Evolutionary conservation across 495 filamentous ascomycete genomes (phyloP), one percentile per base, ranked within the genome.

Genomic region (Aspergillus leporis): DNA sequence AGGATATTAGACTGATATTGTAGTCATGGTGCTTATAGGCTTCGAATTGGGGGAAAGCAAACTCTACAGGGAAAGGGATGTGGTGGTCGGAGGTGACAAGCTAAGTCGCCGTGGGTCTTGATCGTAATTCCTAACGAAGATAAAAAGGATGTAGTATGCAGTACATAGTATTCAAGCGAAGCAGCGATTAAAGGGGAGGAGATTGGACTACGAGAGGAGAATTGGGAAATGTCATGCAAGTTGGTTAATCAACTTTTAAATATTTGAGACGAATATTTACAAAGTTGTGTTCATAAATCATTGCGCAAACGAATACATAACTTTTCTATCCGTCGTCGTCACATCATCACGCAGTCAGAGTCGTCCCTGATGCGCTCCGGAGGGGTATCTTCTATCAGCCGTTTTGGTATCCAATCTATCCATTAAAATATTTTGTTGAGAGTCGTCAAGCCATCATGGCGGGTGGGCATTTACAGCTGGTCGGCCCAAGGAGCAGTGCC

Each of bases 361-460:
- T n/a, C 50, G 45, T 53, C 55, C 19, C 25, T 31, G 32, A 47
- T 48, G 59, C 55, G 56, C 66, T 59, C 70, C 53, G 38, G 38
- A 41, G 65, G 74, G 74, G 74, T 78, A 78, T 78, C 74, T 65
- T 77, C 73, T 77, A 75, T 65, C 66, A 66, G 67, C 73, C 67
- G 63, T 57, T 59, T 55, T 66, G 56, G 40, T 16, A 52, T 55
- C 54, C 65, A 51, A 53, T 77, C 73, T 75, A 75, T 77, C 67
- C 72, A 74, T 76, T 74, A 73, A 58, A 51, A 54, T 22, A 56
- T 61, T 60, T 61, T 67, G 53, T 51, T 41, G n/a, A n/a, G 49
- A 55, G 59, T 68, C 58, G 57, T 72, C 69, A 75, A 69, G 51
- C 54, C 59, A 38, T 58, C 46, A 53, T 9, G 45, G 30, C 6